Base-by-base conservation (phyloP, 768 basidiomycete genomes). In the Rhizopogon rudus region DNA sequence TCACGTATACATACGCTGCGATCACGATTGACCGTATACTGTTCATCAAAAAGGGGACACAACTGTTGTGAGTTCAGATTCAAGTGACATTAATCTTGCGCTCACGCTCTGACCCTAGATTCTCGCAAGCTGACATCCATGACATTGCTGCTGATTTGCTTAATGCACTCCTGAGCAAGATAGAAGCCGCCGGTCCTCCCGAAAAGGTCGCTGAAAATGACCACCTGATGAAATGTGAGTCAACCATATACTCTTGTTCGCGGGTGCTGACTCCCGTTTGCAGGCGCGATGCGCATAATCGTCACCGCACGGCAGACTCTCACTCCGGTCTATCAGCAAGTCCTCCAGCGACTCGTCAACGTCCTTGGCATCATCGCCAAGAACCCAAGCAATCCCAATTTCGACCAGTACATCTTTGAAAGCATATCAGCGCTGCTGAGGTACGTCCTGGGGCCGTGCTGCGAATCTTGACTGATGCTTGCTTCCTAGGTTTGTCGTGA, bases 371-470 rank as follows among this genome's bases (percentile, higher is more conserved):
- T 87, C 53, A 93, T 96, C 62, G 91, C 89, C 57, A 91, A 89
- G 74, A 99, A 99, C 67, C 96, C 97, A 14, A 93, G 91, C 68
- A 99, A 99, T 71, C 97, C 97, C 2, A 86, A 88, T 61, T 98
- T 99, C 71, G 95, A 97, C 69, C 97, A 98, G 69, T 97, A 92
- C 66, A 89, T 93, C 60, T 98, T 99, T 65, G 96, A 99, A 74
- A 90, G 89, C 66, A 84, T 99, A 41, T 88, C 95, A n/a, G 95
- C 88, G 2, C 73, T 99, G 61, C 88, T 97, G 76, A 82, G 91
- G 91, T 91, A 54, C 29, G 71, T 57, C 4, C 12, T n/a, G 22
- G 43, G 33, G 3, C 40, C 28, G 55, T n/a, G 20, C 28, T 54
- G 25, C 41, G 41, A n/a, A 37, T 25, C 10, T 51, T 55, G 49